A percentile compares a stretch with the other conserved stretches of the same genome.
Evolutionary conservation across 768 basidiomycete genomes (phyloP).

Genomic region (Boletales sp.): DNA sequence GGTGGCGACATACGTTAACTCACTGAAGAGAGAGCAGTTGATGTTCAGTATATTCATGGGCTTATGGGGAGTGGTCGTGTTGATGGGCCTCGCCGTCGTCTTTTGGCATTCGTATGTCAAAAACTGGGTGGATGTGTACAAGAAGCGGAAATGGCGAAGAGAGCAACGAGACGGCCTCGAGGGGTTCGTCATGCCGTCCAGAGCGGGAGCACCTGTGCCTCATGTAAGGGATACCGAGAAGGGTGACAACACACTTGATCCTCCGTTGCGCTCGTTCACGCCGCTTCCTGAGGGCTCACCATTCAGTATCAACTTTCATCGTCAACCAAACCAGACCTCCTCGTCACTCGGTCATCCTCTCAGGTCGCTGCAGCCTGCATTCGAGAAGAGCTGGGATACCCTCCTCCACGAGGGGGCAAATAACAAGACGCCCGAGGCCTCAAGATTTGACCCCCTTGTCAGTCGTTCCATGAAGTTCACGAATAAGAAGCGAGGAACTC

Average conservation of each 20-base stretch:
- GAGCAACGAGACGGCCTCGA: slow-evolving; percentile 51
- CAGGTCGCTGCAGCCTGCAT: slow-evolving; percentile 25
- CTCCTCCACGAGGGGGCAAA: slow-evolving; percentile 35
- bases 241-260: slow-evolving; percentile 14
- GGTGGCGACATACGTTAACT: slow-evolving; percentile 66
- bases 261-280: slow-evolving; percentile 44
- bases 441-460: slow-evolving; percentile 22
- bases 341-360: slow-evolving; percentile 22
- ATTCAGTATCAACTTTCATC: slow-evolving; percentile 34
- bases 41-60: slow-evolving; percentile 83
- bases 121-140: slow-evolving; percentile 42
- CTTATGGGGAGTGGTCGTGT: slow-evolving; percentile 78
- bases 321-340: slow-evolving; percentile 34
- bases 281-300: slow-evolving; percentile 41
- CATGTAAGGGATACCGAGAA: slow-evolving; percentile 24
- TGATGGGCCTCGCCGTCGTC: slow-evolving; percentile 71
- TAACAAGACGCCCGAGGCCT: slow-evolving; percentile 19
- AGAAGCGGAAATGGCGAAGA: slow-evolving; percentile 46
- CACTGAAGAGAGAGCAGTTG: slow-evolving; percentile 75
- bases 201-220: slow-evolving; percentile 12
- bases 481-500: slow-evolving; percentile 23
- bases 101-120: slow-evolving; percentile 70
- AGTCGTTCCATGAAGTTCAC: slow-evolving; percentile 40
- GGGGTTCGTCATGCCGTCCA: slow-evolving; percentile 33
- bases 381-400: slow-evolving; percentile 44